Evolutionary conservation across 2,329 filamentous ascomycete species (phyloP).

Genomic region (Cercospora brassicicola): DNA sequence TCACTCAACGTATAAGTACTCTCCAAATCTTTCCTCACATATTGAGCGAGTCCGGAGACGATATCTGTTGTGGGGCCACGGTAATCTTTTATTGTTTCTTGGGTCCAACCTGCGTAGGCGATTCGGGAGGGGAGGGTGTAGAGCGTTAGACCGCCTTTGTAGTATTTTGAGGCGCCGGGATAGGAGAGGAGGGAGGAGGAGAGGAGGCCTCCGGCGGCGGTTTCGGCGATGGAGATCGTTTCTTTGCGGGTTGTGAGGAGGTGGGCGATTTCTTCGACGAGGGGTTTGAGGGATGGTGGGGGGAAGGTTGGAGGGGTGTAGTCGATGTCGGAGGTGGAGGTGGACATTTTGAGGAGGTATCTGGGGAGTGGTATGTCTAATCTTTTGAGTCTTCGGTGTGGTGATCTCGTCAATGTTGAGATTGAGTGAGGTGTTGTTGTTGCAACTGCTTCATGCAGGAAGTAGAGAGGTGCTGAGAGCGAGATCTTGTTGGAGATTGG

Average conservation of each 20-base stretch:
- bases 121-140: slow-evolving; percentile 61
- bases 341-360: slow-evolving; percentile 9
- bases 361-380: background rate
- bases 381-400: background rate
- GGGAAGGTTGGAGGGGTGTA: background rate
- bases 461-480: background rate
- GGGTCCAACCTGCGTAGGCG: slow-evolving; percentile 62
- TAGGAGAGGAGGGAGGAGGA: slow-evolving; percentile 59
- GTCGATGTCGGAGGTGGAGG: slow-evolving; percentile 9
- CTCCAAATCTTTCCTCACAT: slow-evolving; percentile 56
- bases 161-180: slow-evolving; percentile 60
- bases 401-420: background rate
- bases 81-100: slow-evolving; percentile 54
- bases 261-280: slow-evolving; percentile 52
- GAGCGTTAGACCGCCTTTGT: slow-evolving; percentile 63
- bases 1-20: slow-evolving; percentile 61
- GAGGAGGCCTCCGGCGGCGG: slow-evolving; percentile 63
- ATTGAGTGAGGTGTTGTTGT: background rate
- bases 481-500: background rate
- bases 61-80: slow-evolving; percentile 60
- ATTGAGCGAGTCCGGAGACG: slow-evolving; percentile 57
- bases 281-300: slow-evolving; percentile 6
- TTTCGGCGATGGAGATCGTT: slow-evolving; percentile 63
- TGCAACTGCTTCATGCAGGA: background rate
- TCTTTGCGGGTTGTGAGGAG: slow-evolving; percentile 58